These are phyloP conservation scores for Fraxinus excelsior DNA, from an alignment of 257 asterid species.

Conservation along the genomic window DNA sequence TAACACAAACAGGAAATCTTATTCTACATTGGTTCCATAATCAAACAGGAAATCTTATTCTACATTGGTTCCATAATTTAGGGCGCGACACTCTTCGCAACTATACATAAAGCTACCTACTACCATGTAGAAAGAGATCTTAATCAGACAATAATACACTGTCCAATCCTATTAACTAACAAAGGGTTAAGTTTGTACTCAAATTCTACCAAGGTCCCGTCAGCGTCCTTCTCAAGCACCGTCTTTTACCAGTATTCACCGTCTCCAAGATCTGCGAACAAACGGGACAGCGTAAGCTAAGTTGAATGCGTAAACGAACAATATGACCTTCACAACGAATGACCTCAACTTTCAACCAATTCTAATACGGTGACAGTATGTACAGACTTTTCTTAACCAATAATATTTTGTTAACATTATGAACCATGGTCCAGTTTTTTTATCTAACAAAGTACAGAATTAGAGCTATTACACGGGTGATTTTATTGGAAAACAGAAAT, in stretches of 20 bases:
- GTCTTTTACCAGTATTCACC: slow-evolving; percentile 18
- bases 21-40: too few species aligned
- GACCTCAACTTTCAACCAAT: background rate
- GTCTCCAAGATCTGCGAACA: slow-evolving; percentile 31
- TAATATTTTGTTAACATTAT: background rate
- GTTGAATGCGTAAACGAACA: background rate
- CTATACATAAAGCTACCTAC: background rate
- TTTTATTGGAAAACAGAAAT: background rate
- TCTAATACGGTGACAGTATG: background rate
- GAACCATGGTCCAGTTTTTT: background rate
- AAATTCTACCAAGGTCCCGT: slow-evolving; percentile 46
- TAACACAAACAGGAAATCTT: too few species aligned
- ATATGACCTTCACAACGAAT: background rate
- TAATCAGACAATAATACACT: background rate
- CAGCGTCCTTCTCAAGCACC: slow-evolving; percentile 41
- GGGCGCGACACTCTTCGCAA: background rate
- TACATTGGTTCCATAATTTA: background rate
- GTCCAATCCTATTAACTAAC: background rate
- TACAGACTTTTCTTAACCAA: background rate
- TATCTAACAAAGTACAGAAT: background rate
- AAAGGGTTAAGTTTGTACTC: background rate
- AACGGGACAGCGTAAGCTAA: background rate
- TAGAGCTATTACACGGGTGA: background rate
- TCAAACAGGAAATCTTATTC: background rate
- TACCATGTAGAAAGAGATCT: background rate